phyloP scores from a whole-genome alignment of 2,329 filamentous ascomycete species.

The Botryosphaeria dothidea region DNA sequence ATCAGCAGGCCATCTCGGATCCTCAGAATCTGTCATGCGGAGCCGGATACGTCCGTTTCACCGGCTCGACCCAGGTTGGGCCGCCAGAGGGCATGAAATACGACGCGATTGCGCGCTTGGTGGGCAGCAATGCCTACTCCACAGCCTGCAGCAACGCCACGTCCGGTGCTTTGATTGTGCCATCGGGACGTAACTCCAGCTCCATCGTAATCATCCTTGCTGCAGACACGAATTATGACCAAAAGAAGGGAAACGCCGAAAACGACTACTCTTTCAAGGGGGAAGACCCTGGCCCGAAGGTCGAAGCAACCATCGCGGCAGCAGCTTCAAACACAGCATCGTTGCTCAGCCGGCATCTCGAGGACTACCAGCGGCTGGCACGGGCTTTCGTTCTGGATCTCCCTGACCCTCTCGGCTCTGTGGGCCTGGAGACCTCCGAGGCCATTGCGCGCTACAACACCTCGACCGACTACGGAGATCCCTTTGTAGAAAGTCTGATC shows the following conservation, averaged over 20 bases:
- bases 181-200: conserved; percentile 22
- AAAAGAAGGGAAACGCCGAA: conserved; percentile 48
- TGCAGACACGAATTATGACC: conserved; percentile 52
- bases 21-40: conserved; percentile 36
- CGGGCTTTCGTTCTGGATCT: conserved; percentile 46
- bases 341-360: conserved; percentile 39
- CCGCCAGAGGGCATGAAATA: conserved; percentile 49
- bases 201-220: conserved; percentile 45
- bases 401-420: conserved; percentile 47
- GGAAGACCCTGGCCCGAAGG: conserved; percentile 42
- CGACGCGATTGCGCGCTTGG: conserved; percentile 39
- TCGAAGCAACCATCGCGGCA: conserved; percentile 36
- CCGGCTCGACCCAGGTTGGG: conserved; percentile 42
- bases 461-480: conserved; percentile 41
- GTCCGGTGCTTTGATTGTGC: conserved; percentile 21
- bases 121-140: conserved; percentile 25
- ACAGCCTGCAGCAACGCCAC: conserved; percentile 21
- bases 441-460: conserved; percentile 33
- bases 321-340: conserved; percentile 38
- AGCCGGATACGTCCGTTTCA: conserved; percentile 32
- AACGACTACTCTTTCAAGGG: conserved; percentile 52
- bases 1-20: conserved; percentile 36
- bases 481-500: conserved; percentile 54
- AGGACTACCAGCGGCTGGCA: conserved; percentile 45
- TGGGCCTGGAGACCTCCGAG: conserved; percentile 39